Evolutionary conservation across 2,329 filamentous ascomycete species (phyloP).

Genomic region (Pyricularia sp.): DNA sequence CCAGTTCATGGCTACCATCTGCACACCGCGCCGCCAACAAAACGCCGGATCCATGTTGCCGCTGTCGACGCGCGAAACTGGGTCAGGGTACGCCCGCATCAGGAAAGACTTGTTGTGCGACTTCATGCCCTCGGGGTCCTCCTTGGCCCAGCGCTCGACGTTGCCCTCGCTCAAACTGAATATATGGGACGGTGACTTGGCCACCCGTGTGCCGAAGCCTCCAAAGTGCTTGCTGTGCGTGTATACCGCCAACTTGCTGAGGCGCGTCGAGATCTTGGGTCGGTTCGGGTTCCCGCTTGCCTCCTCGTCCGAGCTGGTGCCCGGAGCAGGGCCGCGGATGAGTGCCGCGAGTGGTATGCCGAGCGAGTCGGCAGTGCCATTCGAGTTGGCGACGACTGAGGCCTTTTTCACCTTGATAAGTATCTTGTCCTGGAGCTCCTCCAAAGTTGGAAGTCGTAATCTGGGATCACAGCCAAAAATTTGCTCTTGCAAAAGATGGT

Average conservation of each 20-base stretch:
- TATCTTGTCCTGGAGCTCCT: constrained; percentile 69
- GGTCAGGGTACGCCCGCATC: constrained; percentile 86
- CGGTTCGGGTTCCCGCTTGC: constrained; percentile 13
- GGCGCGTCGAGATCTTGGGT: constrained; percentile 53
- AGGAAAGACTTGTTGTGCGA: constrained; percentile 80
- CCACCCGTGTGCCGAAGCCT: constrained; percentile 55
- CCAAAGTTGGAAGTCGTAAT: constrained; percentile 56
- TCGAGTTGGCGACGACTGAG: constrained; percentile 18
- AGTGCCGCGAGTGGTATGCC: constrained; percentile 21
- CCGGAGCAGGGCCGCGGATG: constrained; percentile 10
- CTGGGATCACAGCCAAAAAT: constrained; percentile 39
- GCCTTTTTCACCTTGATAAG: constrained; percentile 70
- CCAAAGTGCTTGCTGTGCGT: constrained; percentile 78
- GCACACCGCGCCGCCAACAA: constrained; percentile 89
- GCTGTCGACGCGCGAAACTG: constrained; percentile 62
- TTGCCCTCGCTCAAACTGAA: constrained; percentile 83
- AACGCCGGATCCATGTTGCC: constrained; percentile 91
- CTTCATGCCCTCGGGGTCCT: constrained; percentile 67
- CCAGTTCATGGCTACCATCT: constrained; percentile 98
- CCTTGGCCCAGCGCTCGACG: constrained; percentile 49
- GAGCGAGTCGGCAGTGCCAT: constrained; percentile 16
- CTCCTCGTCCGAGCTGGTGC: constrained; percentile 35
- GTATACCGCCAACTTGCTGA: constrained; percentile 73
- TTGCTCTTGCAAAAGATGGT: constrained; percentile 53
- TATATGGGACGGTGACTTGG: constrained; percentile 56